A percentile compares a stretch with the other conserved stretches of the same genome.
phyloP scores from a whole-genome alignment of 305 asterid genomes.

The Fraxinus platypoda region DNA sequence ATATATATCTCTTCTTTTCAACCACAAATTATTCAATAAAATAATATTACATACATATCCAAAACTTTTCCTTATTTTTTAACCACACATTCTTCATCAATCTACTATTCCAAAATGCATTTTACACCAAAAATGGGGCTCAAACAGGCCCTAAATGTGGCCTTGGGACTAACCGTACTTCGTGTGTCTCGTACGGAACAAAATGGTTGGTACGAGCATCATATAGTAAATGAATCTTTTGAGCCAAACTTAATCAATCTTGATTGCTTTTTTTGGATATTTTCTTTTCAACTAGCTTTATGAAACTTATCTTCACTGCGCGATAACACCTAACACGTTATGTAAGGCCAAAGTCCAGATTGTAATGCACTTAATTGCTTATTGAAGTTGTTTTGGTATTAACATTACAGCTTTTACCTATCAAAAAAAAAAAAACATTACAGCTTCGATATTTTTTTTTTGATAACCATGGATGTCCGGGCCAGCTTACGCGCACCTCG shows the following conservation, averaged over 20 bases:
- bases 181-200: neutral
- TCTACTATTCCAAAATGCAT: too few species aligned
- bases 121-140: neutral
- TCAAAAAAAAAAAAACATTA: too few species aligned
- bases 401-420: neutral
- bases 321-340: neutral
- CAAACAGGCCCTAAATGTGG: neutral
- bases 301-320: neutral
- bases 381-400: neutral
- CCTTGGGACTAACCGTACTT: neutral
- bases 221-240: neutral
- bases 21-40: neutral
- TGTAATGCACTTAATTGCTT: neutral
- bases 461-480: too few species aligned
- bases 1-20: neutral
- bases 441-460: too few species aligned
- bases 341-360: neutral
- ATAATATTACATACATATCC: too few species aligned
- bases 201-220: neutral
- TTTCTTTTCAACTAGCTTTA: neutral
- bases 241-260: neutral
- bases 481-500: too few species aligned
- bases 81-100: neutral
- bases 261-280: neutral
- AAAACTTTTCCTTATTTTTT: too few species aligned